phyloP scores from a whole-genome alignment of 257 asterid genomes.

The Solanum boliviense region DNA sequence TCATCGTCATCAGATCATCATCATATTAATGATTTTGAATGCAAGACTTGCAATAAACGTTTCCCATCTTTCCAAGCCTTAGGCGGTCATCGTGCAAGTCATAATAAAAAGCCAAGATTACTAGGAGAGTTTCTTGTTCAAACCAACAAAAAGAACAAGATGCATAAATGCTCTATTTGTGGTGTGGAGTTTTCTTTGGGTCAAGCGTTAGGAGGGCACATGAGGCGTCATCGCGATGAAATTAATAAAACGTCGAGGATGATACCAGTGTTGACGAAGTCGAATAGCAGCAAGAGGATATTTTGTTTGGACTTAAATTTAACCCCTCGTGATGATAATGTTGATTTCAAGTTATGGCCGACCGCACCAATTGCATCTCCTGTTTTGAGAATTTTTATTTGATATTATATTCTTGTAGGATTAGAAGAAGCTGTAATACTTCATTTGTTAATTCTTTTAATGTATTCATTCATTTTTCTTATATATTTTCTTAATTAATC shows the following conservation, averaged over 20 bases:
- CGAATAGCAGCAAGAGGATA: neutral
- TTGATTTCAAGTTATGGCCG: neutral
- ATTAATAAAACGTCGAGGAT: neutral
- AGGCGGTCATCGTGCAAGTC: slow-evolving; percentile 2
- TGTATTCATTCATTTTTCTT: neutral
- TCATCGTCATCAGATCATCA: neutral
- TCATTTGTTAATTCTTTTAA: neutral
- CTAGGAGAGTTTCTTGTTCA: neutral
- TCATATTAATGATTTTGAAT: neutral
- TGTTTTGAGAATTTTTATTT: neutral
- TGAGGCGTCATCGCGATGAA: neutral
- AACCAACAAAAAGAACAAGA: neutral
- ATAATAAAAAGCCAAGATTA: neutral
- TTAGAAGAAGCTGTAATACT: neutral
- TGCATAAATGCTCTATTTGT: slow-evolving; percentile 1
- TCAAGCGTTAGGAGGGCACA: neutral
- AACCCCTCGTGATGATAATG: neutral
- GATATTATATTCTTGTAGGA: neutral
- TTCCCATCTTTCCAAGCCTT: neutral
- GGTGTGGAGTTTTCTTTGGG: neutral
- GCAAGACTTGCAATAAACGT: neutral
- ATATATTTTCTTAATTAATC: neutral
- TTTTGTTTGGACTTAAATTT: neutral
- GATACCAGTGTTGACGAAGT: neutral
- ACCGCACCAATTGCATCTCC: neutral